Conservation (phyloP, 1,139 yeast species). For the Candida anutae region DNA sequence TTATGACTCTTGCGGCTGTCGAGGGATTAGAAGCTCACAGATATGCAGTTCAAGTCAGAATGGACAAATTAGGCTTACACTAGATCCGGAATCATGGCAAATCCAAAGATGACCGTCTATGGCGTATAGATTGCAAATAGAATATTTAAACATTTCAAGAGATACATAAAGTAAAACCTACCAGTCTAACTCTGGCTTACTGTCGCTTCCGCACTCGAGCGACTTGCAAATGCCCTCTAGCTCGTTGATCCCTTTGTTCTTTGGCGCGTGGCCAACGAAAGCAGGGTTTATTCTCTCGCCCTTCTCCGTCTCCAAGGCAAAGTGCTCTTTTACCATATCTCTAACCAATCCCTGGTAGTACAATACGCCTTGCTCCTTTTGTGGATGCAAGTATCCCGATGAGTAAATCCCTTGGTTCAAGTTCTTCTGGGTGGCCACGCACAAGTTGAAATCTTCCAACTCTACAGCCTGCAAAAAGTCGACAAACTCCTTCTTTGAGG, state of each 20-base stretch:
- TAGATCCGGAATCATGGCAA: too few relatives aligned
- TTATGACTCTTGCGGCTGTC: conserved; percentile 92
- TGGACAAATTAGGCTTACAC: conserved; percentile 64
- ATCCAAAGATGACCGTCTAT: too few relatives aligned
- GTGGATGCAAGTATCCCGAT: conserved; percentile 52
- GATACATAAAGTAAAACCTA: too few relatives aligned
- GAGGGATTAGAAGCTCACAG: conserved; percentile 97
- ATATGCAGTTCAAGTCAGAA: conserved; percentile 89
- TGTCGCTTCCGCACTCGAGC: too few relatives aligned
- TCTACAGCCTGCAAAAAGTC: conserved; percentile 57
- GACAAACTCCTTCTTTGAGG: conserved; percentile 49
- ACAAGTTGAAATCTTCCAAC: conserved; percentile 50
- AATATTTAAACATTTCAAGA: too few relatives aligned
- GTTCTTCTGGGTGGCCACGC: conserved; percentile 52
- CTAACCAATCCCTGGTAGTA: conserved; percentile 49
- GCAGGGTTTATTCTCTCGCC: conserved; percentile 49
- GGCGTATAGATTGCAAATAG: too few relatives aligned
- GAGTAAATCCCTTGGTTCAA: conserved; percentile 51
- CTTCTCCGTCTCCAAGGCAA: conserved; percentile 31
- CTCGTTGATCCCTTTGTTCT: conserved; percentile 37
- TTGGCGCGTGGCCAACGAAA: conserved; percentile 27
- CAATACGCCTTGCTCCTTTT: conserved; percentile 51
- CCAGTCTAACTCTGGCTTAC: too few relatives aligned
- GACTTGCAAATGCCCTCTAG: conserved; percentile 45
- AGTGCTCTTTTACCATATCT: conserved; percentile 52